phyloP scores from a whole-genome alignment of 2,329 filamentous ascomycete species.

The Aspergillus sp. region DNA sequence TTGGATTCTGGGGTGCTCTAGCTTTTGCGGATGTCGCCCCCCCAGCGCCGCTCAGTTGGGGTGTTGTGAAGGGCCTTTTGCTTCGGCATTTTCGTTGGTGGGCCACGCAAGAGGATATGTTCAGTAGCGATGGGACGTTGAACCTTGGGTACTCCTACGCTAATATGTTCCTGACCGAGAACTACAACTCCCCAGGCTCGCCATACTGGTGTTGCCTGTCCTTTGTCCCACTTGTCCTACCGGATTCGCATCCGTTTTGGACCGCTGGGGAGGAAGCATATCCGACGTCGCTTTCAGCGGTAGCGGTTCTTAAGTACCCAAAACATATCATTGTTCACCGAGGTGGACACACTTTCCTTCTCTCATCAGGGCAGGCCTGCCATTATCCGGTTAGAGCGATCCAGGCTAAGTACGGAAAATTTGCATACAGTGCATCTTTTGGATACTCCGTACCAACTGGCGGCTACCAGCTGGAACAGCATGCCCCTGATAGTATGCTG shows the following conservation, averaged over 20 bases:
- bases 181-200: slow-evolving; percentile 74
- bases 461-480: slow-evolving; percentile 73
- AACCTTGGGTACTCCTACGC: slow-evolving; percentile 76
- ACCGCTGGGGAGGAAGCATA: slow-evolving; percentile 64
- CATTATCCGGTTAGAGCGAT: slow-evolving; percentile 80
- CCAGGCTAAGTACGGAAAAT: slow-evolving; percentile 77
- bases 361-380: slow-evolving; percentile 76
- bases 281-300: slow-evolving; percentile 57
- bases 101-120: slow-evolving; percentile 73
- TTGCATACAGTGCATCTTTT: slow-evolving; percentile 74
- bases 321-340: slow-evolving; percentile 71
- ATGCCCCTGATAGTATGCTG: slow-evolving; percentile 72
- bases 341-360: slow-evolving; percentile 73
- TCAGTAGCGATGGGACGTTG: slow-evolving; percentile 71
- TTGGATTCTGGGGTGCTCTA: slow-evolving; percentile 77
- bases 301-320: slow-evolving; percentile 65
- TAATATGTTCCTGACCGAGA: slow-evolving; percentile 79
- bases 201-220: slow-evolving; percentile 78
- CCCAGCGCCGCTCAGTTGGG: slow-evolving; percentile 71
- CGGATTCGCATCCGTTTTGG: slow-evolving; percentile 74
- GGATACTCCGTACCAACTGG: slow-evolving; percentile 77
- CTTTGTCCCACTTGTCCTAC: slow-evolving; percentile 71
- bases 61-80: slow-evolving; percentile 74
- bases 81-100: slow-evolving; percentile 76
- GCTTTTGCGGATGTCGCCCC: slow-evolving; percentile 75